Base-by-base conservation (phyloP, 768 basidiomycete species). In the Tricholoma bakamatsutake region DNA sequence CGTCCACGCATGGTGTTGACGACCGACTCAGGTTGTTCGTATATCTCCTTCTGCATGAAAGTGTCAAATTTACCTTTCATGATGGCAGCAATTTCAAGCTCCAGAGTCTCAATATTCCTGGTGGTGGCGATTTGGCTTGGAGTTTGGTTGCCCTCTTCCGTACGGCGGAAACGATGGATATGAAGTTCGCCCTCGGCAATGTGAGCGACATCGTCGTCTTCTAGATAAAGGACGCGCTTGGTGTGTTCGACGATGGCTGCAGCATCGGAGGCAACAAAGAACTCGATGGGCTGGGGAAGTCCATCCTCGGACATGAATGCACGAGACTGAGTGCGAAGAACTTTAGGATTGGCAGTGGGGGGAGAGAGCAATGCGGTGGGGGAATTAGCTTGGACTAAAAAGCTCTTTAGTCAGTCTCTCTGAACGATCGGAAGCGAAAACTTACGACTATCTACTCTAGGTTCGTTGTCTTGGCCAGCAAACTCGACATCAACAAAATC, bases 1-100 rank as follows among this genome's bases (percentile, higher is more conserved):
- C 97, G 93, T 58, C 97, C 97, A 82, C 97, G 90, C 97, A 99
- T 99, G 50, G 97, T 99, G 82, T 99, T 99, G 74, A 98, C 93
- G 59, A 98, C 97, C 27, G 93, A 96, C 68, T 99, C 97, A 50
- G 97, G 96, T 71, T 98, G 96, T 69, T 98, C 92, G 78, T 93
- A 98, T 64, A 98, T 98, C 73, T 99, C 97, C 78, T 99, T 99
- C 71, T 98, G 96, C 97, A 99, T 99, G 77, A 99, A 99, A 69
- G 96, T 95, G 68, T 93, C 93, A 70, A 98, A 99, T 73, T 94
- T 93, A 68, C 97, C 97, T 81, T 99, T 99, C 97, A 98, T 98
- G 76, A 99, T 98, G 62, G 96, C 97, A n/a, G 96, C 96, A 46
- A 99, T 84, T 73, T 99, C 97, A 61, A 99, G 85, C 74, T 98